These are phyloP conservation scores for Glomus cerebriforme DNA, from an alignment of 192 early-diverging fungal genomes.

Conservation along the genomic window DNA sequence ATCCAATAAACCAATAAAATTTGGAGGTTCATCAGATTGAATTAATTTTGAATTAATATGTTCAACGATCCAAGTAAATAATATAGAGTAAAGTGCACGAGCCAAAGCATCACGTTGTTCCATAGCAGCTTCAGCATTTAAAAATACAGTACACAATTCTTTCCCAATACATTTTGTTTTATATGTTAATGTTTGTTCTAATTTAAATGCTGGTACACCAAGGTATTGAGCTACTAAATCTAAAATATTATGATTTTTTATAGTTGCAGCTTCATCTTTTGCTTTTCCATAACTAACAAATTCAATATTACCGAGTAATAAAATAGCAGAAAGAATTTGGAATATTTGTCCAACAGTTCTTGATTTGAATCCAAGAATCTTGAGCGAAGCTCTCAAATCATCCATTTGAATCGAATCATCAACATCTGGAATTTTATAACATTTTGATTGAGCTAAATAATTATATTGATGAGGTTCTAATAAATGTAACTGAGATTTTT, in stretches of 20 bases:
- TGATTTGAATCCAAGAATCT: conserved; percentile 60
- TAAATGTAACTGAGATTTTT: conserved; percentile 65
- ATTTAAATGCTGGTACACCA: conserved; percentile 69
- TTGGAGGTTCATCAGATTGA: conserved; percentile 66
- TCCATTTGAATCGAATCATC: conserved; percentile 63
- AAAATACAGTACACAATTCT: conserved; percentile 88
- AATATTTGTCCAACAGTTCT: conserved; percentile 79
- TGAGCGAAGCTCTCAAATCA: conserved; percentile 64
- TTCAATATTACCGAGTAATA: conserved; percentile 89
- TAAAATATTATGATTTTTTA: conserved; percentile 75
- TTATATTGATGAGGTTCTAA: conserved; percentile 60
- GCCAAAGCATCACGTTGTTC: conserved; percentile 84
- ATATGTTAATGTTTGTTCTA: conserved; percentile 69
- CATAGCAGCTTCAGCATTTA: conserved; percentile 75
- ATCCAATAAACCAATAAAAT: conserved; percentile 86
- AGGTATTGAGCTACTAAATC: conserved; percentile 78
- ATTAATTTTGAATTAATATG: conserved; percentile 85
- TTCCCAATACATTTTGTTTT: conserved; percentile 79
- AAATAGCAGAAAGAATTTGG: conserved; percentile 81
- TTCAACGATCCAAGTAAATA: conserved; percentile 91
- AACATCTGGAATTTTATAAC: conserved; percentile 37
- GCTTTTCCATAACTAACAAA: conserved; percentile 66
- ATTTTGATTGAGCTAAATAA: conserved; percentile 44
- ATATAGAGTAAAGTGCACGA: conserved; percentile 79
- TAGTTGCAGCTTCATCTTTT: conserved; percentile 68